phyloP scores from a whole-genome alignment of 2,329 filamentous ascomycete genomes.

The Rugonectria rugulosa region DNA sequence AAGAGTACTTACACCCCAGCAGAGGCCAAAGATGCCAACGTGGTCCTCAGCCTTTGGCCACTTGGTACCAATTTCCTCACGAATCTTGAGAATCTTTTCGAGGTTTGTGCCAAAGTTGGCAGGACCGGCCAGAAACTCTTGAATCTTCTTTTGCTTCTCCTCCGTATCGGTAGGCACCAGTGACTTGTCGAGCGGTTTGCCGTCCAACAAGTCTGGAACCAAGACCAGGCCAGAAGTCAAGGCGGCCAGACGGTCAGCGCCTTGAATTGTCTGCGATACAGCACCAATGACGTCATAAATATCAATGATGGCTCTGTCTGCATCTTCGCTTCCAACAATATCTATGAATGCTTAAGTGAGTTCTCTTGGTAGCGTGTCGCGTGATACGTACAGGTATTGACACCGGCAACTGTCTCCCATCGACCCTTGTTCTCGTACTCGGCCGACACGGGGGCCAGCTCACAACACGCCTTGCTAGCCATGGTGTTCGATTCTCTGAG shows the following conservation, averaged over 20 bases:
- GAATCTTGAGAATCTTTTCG: slow-evolving; percentile 41
- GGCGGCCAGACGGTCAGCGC: slow-evolving; percentile 54
- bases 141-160: slow-evolving; percentile 49
- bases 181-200: slow-evolving; percentile 40
- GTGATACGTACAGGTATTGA: slow-evolving; percentile 51
- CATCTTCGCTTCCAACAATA: slow-evolving; percentile 25
- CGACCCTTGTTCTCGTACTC: slow-evolving; percentile 51
- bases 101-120: slow-evolving; percentile 42
- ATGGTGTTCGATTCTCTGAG: background rate
- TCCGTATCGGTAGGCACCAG: slow-evolving; percentile 52
- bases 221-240: slow-evolving; percentile 49
- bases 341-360: slow-evolving; percentile 38
- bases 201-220: slow-evolving; percentile 51
- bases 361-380: too few species aligned
- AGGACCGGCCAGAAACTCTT: slow-evolving; percentile 41
- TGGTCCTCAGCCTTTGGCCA: slow-evolving; percentile 50
- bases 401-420: slow-evolving; percentile 48
- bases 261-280: slow-evolving; percentile 55
- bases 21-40: slow-evolving; percentile 55
- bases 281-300: slow-evolving; percentile 59
- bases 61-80: slow-evolving; percentile 40
- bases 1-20: slow-evolving; percentile 49
- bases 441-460: slow-evolving; percentile 47
- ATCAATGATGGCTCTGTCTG: slow-evolving; percentile 38
- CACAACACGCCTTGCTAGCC: slow-evolving; percentile 36